Conservation (phyloP, 2,329 filamentous ascomycete species). For the Diaporthe eres region DNA sequence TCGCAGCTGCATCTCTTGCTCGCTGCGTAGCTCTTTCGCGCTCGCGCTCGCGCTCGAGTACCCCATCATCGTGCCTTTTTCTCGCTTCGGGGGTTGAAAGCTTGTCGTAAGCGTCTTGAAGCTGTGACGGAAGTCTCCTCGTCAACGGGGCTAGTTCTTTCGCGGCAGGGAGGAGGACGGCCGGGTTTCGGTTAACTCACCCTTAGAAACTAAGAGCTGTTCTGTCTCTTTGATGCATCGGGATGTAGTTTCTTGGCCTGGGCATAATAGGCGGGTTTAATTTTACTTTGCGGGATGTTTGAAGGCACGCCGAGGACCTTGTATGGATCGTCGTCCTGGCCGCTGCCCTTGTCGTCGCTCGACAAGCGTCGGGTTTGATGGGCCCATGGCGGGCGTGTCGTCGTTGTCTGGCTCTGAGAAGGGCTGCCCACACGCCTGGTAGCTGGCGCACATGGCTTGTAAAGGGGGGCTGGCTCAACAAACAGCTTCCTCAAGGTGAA, state of each 20-base stretch:
- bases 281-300: not conserved
- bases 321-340: not conserved
- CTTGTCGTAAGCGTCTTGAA: not conserved
- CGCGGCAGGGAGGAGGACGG: not conserved
- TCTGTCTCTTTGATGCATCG: not conserved
- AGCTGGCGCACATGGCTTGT: not conserved
- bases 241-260: not conserved
- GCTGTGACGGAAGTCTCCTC: not conserved
- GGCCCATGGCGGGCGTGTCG: constrained; percentile 2
- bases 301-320: not conserved
- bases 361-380: not conserved
- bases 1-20: not conserved
- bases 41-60: not conserved
- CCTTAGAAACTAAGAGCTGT: not conserved
- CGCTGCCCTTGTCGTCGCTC: not conserved
- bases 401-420: not conserved
- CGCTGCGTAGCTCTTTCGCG: not conserved
- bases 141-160: not conserved
- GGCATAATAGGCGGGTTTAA: not conserved
- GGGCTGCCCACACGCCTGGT: not conserved
- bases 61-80: not conserved
- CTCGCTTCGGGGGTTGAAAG: not conserved
- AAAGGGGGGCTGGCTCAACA: not conserved
- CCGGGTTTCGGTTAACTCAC: not conserved
- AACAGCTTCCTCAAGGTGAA: not conserved